Percentiles rank a stretch among this genome's conserved stretches.
phyloP scores from a whole-genome alignment of 2,329 filamentous ascomycete genomes.

The Aspergillus sojae region DNA sequence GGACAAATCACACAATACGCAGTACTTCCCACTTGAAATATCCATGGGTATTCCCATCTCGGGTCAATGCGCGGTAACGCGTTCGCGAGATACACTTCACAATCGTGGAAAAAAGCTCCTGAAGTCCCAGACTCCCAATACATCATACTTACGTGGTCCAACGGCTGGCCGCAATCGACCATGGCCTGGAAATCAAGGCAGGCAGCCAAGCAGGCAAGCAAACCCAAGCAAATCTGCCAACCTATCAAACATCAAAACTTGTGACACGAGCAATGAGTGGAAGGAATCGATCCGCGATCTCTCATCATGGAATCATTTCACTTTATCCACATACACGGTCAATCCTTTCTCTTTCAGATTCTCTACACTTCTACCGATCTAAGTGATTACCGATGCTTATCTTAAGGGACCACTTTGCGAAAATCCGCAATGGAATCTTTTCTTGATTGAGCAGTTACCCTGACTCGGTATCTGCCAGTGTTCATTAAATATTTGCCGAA shows the following conservation, averaged over 20 bases:
- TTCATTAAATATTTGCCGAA: background rate
- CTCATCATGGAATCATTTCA: background rate
- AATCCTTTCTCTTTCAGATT: background rate
- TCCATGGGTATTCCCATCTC: background rate
- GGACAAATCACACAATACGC: conserved; percentile 10
- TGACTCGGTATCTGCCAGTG: background rate
- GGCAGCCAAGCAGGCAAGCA: background rate
- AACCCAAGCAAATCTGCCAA: background rate
- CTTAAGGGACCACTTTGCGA: background rate
- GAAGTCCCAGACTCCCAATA: background rate
- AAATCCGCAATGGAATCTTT: background rate
- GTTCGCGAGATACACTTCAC: background rate
- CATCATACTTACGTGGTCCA: conserved; percentile 7
- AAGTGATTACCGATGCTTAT: conserved; percentile 1
- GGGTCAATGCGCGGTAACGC: background rate
- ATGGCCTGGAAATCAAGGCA: background rate
- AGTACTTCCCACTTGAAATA: background rate
- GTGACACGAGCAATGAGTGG: background rate
- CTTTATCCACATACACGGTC: background rate
- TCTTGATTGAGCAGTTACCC: background rate
- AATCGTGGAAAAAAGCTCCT: background rate
- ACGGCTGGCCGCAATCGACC: background rate
- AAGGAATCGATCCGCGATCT: background rate
- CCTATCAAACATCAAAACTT: background rate
- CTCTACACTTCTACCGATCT: background rate